These are phyloP conservation scores for Colletotrichum eleusines DNA, from an alignment of 2,329 filamentous ascomycete genomes.

Conservation along the genomic window DNA sequence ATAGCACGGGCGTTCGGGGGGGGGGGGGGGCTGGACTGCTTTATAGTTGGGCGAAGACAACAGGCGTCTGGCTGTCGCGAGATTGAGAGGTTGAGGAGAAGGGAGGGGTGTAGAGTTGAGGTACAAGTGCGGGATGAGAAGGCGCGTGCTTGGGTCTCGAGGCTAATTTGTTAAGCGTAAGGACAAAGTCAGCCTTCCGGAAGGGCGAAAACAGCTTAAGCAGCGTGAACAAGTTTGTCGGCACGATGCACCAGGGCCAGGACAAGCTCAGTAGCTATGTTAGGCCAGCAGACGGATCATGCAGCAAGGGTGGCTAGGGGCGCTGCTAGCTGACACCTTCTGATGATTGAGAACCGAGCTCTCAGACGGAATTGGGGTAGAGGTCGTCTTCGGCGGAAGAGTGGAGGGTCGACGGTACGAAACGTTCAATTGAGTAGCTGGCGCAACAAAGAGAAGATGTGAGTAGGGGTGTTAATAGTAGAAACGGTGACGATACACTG, in stretches of 20 bases:
- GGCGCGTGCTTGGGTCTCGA: conserved; percentile 35
- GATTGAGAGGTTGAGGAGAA: conserved; percentile 10
- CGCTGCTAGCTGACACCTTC: conserved; percentile 22
- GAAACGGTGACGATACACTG: conserved; percentile 10
- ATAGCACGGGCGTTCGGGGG: conserved; percentile 7
- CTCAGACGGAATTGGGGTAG: conserved; percentile 31
- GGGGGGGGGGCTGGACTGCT: conserved; percentile 12
- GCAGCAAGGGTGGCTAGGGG: conserved; percentile 31
- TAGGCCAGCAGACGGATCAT: conserved; percentile 28
- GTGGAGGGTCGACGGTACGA: background rate
- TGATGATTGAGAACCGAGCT: conserved; percentile 9
- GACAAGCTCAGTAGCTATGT: conserved; percentile 25
- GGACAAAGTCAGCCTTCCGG: conserved; percentile 29
- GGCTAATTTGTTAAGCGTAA: conserved; percentile 23
- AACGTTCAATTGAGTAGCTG: background rate
- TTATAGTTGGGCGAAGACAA: conserved; percentile 25
- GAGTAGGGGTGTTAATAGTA: conserved; percentile 22
- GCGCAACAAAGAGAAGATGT: conserved; percentile 2
- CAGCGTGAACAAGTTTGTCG: conserved; percentile 7
- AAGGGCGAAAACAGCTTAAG: conserved; percentile 21
- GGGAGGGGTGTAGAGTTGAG: conserved; percentile 18
- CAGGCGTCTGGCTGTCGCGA: conserved; percentile 10
- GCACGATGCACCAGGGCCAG: conserved; percentile 5
- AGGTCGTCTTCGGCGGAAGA: conserved; percentile 17
- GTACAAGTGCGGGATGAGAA: conserved; percentile 15